These are phyloP conservation scores for Ceratobasidium sp. DNA, from an alignment of 1,284 basidiomycete species.

Conservation along the genomic window DNA sequence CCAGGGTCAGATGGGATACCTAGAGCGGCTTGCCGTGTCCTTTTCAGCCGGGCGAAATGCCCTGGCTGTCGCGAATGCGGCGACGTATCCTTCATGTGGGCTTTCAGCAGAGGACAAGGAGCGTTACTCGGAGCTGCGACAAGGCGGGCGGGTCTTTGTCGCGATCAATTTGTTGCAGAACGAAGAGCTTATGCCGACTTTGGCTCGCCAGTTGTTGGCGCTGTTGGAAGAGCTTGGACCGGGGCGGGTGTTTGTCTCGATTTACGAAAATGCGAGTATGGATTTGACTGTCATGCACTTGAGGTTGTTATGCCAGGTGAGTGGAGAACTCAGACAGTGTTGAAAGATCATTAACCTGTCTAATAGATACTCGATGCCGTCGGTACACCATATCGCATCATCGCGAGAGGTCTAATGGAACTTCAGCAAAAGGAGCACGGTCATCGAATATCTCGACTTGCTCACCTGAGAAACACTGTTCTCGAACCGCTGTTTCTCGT, in stretches of 20 bases:
- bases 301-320: constrained; percentile 35
- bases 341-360: neutral
- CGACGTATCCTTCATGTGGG: constrained; percentile 17
- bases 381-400: constrained; percentile 50
- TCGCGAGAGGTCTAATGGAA: constrained; percentile 26
- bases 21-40: neutral
- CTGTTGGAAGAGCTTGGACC: constrained; percentile 51
- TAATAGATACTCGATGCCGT: constrained; percentile 48
- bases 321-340: neutral
- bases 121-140: constrained; percentile 10
- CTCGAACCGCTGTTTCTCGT: constrained; percentile 57
- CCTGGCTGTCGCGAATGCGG: neutral
- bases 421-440: constrained; percentile 49
- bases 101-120: neutral
- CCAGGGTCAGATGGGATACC: neutral
- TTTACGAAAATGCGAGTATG: constrained; percentile 54
- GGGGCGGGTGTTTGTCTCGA: constrained; percentile 51
- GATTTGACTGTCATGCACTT: constrained; percentile 51
- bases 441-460: constrained; percentile 57
- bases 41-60: constrained; percentile 14
- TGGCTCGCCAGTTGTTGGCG: constrained; percentile 50
- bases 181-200: constrained; percentile 51
- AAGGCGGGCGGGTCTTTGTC: constrained; percentile 21
- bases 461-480: constrained; percentile 59
- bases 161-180: constrained; percentile 44